Conservation (phyloP, 495 filamentous ascomycete species). For the Platismatia glauca region DNA sequence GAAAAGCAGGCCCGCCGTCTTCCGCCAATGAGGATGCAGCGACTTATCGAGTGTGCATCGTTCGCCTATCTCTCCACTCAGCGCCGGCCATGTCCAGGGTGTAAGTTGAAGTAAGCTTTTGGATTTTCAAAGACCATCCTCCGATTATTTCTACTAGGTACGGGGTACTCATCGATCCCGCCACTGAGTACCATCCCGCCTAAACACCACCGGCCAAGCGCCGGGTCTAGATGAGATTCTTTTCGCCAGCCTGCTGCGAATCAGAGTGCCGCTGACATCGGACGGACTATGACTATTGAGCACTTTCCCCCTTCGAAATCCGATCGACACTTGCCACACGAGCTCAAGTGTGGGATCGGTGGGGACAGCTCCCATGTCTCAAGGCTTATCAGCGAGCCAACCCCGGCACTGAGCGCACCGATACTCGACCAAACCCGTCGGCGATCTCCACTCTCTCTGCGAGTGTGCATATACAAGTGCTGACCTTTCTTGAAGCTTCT, state of each 20-base stretch:
- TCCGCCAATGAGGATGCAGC: conserved; percentile 1
- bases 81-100: background rate
- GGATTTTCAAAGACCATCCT: no score
- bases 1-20: background rate
- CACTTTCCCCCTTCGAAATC: background rate
- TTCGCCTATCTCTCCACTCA: conserved; percentile 14
- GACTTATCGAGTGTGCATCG: conserved; percentile 2
- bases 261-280: background rate
- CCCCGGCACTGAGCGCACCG: background rate
- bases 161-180: background rate
- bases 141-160: no score
- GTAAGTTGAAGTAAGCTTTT: no score
- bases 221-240: conserved; percentile 10
- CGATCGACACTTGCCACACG: background rate
- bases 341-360: background rate
- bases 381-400: conserved; percentile 14
- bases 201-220: background rate
- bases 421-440: conserved; percentile 9
- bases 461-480: background rate
- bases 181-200: background rate
- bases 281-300: no score
- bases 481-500: background rate
- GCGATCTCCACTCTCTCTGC: conserved; percentile 17
- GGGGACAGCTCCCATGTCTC: background rate
- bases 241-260: background rate